These are phyloP conservation scores for Zea mays DNA, from an alignment of 176 grass and related monocot genomes.

Conservation along the genomic window DNA sequence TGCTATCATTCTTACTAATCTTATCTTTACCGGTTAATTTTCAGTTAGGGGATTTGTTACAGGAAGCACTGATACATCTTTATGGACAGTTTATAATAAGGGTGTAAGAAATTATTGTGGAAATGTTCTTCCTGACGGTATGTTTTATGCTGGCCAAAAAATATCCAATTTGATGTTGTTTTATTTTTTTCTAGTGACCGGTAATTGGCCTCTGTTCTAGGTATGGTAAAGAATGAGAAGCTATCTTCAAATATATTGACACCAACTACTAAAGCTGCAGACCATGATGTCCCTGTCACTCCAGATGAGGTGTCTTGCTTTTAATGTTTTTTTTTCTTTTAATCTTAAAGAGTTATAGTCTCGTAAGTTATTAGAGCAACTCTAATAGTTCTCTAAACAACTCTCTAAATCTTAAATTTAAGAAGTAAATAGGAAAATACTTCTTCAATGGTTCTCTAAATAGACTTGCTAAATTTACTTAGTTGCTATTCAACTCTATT, in stretches of 20 bases:
- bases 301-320: conserved; percentile 62
- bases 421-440: too few relatives aligned
- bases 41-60: conserved; percentile 88
- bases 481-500: too few relatives aligned
- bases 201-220: conserved; percentile 31
- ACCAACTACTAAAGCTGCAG: conserved; percentile 85
- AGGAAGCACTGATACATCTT: conserved; percentile 92
- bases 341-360: conserved; percentile 15
- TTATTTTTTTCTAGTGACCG: conserved; percentile 14
- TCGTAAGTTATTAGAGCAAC: conserved; percentile 14
- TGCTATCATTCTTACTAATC: neutral
- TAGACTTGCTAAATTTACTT: too few relatives aligned
- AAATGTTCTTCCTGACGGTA: conserved; percentile 82
- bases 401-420: too few relatives aligned
- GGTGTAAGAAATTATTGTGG: conserved; percentile 89
- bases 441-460: too few relatives aligned
- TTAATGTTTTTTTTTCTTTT: neutral
- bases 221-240: conserved; percentile 93
- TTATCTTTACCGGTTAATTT: conserved; percentile 33
- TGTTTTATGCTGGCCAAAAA: conserved; percentile 25
- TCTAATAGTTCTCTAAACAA: too few relatives aligned
- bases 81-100: conserved; percentile 91
- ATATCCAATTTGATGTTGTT: neutral
- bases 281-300: conserved; percentile 88
- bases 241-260: conserved; percentile 79